phyloP scores from a whole-genome alignment of 2,329 filamentous ascomycete genomes.

The Ceratocystiopsis brevicomis region DNA sequence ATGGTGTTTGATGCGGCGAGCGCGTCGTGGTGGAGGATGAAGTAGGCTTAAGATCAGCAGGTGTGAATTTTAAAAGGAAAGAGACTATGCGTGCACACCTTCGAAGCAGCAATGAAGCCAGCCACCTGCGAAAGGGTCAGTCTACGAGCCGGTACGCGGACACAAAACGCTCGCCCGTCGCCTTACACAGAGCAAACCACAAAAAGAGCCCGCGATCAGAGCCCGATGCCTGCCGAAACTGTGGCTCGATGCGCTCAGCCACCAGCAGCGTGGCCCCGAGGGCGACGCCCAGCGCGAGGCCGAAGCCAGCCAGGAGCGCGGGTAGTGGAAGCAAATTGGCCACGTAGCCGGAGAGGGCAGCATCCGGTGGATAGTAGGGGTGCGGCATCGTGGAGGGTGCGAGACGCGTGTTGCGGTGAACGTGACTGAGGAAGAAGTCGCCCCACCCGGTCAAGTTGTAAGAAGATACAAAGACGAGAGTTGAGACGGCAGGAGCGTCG shows the following conservation, averaged over 20 bases:
- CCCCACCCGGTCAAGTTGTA: not conserved
- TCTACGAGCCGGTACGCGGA: too few relatives aligned
- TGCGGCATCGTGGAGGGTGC: slow-evolving; percentile 13
- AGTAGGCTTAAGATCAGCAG: slow-evolving; percentile 37
- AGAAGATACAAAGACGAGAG: too few relatives aligned
- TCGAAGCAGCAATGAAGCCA: slow-evolving; percentile 69
- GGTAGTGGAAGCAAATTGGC: slow-evolving; percentile 24
- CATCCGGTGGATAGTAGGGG: slow-evolving; percentile 30
- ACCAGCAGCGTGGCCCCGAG: slow-evolving; percentile 16
- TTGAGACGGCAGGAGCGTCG: too few relatives aligned
- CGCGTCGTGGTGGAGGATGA: slow-evolving; percentile 46
- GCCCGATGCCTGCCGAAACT: slow-evolving; percentile 13
- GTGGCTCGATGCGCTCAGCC: slow-evolving; percentile 8
- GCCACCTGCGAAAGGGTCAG: slow-evolving; percentile 25
- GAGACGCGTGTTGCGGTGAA: too few relatives aligned
- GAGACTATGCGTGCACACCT: slow-evolving; percentile 24
- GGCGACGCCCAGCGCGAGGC: slow-evolving; percentile 17
- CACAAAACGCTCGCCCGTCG: not conserved
- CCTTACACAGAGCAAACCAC: slow-evolving; percentile 38
- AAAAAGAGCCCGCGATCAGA: slow-evolving; percentile 25
- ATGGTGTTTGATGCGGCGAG: slow-evolving; percentile 52
- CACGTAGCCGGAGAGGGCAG: slow-evolving; percentile 24
- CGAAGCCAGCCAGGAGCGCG: slow-evolving; percentile 21
- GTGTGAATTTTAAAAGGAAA: not conserved
- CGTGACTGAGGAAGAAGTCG: too few relatives aligned